phyloP scores from a whole-genome alignment of 148 eudicot species.

The Camellia lanceoleosa region DNA sequence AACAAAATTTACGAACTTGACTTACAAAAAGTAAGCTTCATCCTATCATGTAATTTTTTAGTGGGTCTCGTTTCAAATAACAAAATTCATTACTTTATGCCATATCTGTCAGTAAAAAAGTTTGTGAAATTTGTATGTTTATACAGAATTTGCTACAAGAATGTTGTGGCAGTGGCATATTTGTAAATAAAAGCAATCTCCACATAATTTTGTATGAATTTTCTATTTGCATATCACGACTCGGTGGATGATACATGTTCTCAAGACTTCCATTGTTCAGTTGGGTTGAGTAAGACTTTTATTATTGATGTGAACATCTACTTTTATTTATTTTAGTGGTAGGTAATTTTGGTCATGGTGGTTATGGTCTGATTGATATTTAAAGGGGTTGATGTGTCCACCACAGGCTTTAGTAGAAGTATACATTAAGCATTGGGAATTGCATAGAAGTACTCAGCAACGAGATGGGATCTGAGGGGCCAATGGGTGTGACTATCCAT shows the following conservation, averaged over 20 bases:
- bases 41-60: no score
- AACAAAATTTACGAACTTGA: no score
- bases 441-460: conserved; percentile 17
- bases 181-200: no score
- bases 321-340: background rate
- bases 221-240: no score
- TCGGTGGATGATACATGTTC: background rate
- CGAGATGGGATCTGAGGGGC: conserved; percentile 77
- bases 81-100: no score
- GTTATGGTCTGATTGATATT: background rate
- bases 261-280: background rate
- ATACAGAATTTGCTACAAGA: no score
- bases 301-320: background rate
- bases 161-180: background rate
- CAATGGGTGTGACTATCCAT: conserved; percentile 50
- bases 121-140: no score
- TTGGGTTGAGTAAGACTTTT: background rate
- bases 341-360: background rate
- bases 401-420: conserved; percentile 6
- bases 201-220: no score
- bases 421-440: conserved; percentile 25
- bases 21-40: no score
- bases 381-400: background rate
- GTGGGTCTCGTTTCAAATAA: no score
- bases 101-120: no score